Evolutionary conservation across 2,329 filamentous ascomycete species (phyloP), one percentile per base, ranked within the genome.

Genomic region (Cladosporium sp.): DNA sequence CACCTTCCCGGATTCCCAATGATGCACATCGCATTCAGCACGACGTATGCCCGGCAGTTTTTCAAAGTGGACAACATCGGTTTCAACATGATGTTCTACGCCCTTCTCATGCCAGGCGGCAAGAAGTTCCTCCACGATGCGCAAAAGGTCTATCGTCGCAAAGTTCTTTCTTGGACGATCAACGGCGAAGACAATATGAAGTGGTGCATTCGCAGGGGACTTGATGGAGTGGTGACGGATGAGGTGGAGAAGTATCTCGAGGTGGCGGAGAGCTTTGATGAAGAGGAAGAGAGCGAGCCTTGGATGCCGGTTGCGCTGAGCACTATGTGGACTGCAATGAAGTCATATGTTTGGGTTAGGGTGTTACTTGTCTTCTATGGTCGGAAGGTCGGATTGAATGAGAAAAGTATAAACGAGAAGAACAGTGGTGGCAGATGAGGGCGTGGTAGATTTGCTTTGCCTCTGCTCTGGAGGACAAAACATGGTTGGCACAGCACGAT

Each of bases 221-320:
- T 95, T 1, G 87, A 95, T 59, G 91, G 88, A 1, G 85, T 95
- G 4, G 83, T 95, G 47, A 95, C 90, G 0, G 91, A 96, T 62
- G 83, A 95, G 58, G 87, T 88, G 1, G 78, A 78, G 62, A 68
- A 78, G 56, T 92, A 83, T 61, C 63, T 83, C 19, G 77, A 84
- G 38, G 76, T 88, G 2, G 81, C 79, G 54, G 61, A 73, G 22
- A 60, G 60, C 11, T 73, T 68, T 60, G 68, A 73, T 39, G 68
- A 70, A 43, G 18, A 27, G 20, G 57, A 65, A 33, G 61, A 60
- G 4, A 60, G 55, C 45, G 62, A 61, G 39, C 59, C 62, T 22
- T 59, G 60, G 1, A 50, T 69, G 20, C 51, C 63, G 19, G 8
- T 25, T 65, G n/a, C 45, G 18, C 11, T 16, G 32, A 33, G 36